Percentiles rank a stretch among this genome's conserved stretches.
phyloP scores from a whole-genome alignment of 148 eudicot species.

The Rhododendron kiyosumense region DNA sequence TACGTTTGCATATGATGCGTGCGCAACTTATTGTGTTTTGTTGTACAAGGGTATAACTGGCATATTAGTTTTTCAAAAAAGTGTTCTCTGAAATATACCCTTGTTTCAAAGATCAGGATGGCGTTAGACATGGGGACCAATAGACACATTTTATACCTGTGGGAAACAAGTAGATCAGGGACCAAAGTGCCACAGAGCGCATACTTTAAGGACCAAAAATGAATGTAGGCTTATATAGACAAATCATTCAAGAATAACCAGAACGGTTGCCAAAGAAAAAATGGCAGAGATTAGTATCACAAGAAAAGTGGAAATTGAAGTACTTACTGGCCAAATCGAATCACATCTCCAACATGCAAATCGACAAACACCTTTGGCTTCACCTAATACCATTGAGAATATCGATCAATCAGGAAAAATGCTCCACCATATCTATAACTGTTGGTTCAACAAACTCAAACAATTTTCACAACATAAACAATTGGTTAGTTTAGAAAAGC shows the following conservation, averaged over 20 bases:
- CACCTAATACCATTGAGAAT: conserved; percentile 41
- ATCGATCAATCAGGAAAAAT: neutral
- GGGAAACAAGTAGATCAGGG: neutral
- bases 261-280: neutral
- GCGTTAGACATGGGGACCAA: neutral
- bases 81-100: neutral
- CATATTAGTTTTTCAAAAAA: neutral
- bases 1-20: neutral
- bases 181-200: neutral
- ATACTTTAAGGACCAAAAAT: neutral
- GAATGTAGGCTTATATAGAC: neutral
- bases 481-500: neutral
- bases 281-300: neutral
- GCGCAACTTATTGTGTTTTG: neutral
- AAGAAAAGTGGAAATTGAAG: neutral
- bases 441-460: neutral
- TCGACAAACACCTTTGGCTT: conserved; percentile 67
- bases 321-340: conserved; percentile 97
- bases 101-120: neutral
- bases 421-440: neutral
- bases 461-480: neutral
- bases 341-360: conserved; percentile 90
- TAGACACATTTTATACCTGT: neutral
- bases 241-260: neutral
- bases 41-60: neutral